Evolutionary conservation across 1,284 basidiomycete genomes (phyloP).

Genomic region (Termitomyces sp.): DNA sequence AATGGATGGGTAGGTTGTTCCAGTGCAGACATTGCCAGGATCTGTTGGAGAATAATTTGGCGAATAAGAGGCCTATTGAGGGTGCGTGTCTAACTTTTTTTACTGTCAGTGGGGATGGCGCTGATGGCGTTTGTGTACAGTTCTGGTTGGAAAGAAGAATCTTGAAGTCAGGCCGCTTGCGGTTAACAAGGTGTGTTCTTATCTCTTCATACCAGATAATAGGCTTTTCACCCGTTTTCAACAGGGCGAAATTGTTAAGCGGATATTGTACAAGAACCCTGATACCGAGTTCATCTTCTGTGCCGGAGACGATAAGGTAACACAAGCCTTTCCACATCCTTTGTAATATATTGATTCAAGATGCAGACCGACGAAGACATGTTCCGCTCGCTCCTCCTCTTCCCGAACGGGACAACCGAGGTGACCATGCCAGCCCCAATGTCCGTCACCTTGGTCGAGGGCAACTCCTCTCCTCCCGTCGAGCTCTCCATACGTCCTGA

Average conservation of each 20-base stretch:
- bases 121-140: slow-evolving; percentile 29
- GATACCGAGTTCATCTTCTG: slow-evolving; percentile 96
- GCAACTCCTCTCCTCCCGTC: slow-evolving; percentile 38
- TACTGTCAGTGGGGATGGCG: slow-evolving; percentile 25
- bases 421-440: slow-evolving; percentile 70
- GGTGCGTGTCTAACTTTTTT: slow-evolving; percentile 35
- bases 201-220: background rate
- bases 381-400: slow-evolving; percentile 83
- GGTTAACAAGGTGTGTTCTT: slow-evolving; percentile 73
- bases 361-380: slow-evolving; percentile 88
- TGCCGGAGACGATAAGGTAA: slow-evolving; percentile 95
- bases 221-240: background rate
- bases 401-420: slow-evolving; percentile 37
- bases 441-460: slow-evolving; percentile 58
- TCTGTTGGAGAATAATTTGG: slow-evolving; percentile 88
- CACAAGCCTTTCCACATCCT: slow-evolving; percentile 15
- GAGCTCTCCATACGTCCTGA: slow-evolving; percentile 62
- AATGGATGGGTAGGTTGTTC: slow-evolving; percentile 57
- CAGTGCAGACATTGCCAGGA: slow-evolving; percentile 97
- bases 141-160: slow-evolving; percentile 96
- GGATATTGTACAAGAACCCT: slow-evolving; percentile 87
- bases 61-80: slow-evolving; percentile 85
- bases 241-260: slow-evolving; percentile 92
- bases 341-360: background rate
- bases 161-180: slow-evolving; percentile 93